Evolutionary conservation across 2,329 filamentous ascomycete species (phyloP).

Genomic region (Scedosporium apiospermum): DNA sequence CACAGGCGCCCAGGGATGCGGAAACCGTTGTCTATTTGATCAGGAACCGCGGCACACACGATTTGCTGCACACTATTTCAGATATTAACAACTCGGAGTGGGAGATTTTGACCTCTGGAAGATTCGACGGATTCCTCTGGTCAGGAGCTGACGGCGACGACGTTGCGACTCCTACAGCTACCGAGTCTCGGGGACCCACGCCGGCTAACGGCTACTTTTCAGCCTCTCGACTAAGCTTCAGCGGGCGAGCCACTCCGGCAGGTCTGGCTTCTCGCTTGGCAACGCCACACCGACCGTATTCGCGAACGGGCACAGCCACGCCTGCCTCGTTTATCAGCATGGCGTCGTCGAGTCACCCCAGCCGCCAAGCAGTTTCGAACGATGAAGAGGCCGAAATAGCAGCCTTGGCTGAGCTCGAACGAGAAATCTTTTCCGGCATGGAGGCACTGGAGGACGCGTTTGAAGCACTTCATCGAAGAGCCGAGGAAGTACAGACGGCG

Average conservation of each 20-base stretch:
- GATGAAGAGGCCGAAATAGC: constrained; percentile 93
- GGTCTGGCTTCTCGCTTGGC: constrained; percentile 15
- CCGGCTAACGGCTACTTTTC: constrained; percentile 40
- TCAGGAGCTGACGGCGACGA: constrained; percentile 70
- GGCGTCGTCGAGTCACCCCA: constrained; percentile 37
- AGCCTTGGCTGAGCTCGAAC: constrained; percentile 80
- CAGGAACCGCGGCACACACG: constrained; percentile 71
- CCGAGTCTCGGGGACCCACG: constrained; percentile 41
- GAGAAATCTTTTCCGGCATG: constrained; percentile 90
- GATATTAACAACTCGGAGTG: constrained; percentile 90
- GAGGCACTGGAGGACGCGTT: constrained; percentile 91
- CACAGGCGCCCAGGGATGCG: constrained; percentile 66
- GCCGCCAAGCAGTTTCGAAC: constrained; percentile 61
- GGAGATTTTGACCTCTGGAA: constrained; percentile 88
- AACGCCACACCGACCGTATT: constrained; percentile 41
- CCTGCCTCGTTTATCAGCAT: constrained; percentile 49
- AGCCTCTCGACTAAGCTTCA: constrained; percentile 23
- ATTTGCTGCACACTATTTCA: constrained; percentile 76
- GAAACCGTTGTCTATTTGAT: constrained; percentile 81
- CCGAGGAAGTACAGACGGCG: constrained; percentile 68
- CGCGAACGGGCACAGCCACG: constrained; percentile 49
- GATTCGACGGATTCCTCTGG: constrained; percentile 93
- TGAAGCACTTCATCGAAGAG: constrained; percentile 77
- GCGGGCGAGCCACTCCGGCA: constrained; percentile 5
- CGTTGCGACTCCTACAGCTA: constrained; percentile 31